phyloP scores from a whole-genome alignment of 495 filamentous ascomycete species.

The Acidiella bohemica region DNA sequence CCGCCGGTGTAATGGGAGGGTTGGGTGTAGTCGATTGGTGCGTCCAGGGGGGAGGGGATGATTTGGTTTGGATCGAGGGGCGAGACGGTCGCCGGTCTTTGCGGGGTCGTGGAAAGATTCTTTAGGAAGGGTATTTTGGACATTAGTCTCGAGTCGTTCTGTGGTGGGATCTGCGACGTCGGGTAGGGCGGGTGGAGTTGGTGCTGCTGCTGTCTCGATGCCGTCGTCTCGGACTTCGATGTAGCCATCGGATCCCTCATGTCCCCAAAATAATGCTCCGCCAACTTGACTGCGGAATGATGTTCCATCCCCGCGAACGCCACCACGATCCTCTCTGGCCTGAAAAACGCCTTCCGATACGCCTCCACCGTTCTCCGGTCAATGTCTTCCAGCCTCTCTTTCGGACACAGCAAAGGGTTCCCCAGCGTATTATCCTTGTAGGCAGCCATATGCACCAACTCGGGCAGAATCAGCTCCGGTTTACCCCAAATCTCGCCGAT shows the following conservation, averaged over 20 bases:
- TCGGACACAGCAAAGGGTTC: slow-evolving; percentile 82
- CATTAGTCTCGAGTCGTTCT: slow-evolving; percentile 47
- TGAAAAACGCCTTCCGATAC: slow-evolving; percentile 74
- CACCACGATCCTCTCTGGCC: slow-evolving; percentile 79
- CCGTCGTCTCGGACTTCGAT: not conserved
- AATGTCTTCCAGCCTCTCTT: slow-evolving; percentile 66
- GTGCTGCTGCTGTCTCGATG: slow-evolving; percentile 17
- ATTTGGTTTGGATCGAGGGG: slow-evolving; percentile 28
- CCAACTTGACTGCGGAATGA: slow-evolving; percentile 60
- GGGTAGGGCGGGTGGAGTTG: slow-evolving; percentile 24
- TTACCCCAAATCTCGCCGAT: slow-evolving; percentile 97
- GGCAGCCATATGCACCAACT: slow-evolving; percentile 86
- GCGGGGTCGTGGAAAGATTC: slow-evolving; percentile 62
- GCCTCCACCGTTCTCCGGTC: slow-evolving; percentile 57
- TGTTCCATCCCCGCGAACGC: slow-evolving; percentile 91
- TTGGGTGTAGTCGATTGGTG: slow-evolving; percentile 30
- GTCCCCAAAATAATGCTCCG: slow-evolving; percentile 78
- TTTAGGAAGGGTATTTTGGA: slow-evolving; percentile 90
- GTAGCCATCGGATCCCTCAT: slow-evolving; percentile 39
- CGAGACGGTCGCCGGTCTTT: slow-evolving; percentile 44
- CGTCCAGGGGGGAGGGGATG: slow-evolving; percentile 40
- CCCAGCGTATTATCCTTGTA: slow-evolving; percentile 92
- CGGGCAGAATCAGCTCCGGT: slow-evolving; percentile 88
- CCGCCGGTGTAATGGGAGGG: slow-evolving; percentile 89
- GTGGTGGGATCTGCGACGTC: slow-evolving; percentile 25